Evolutionary conservation across 2,329 filamentous ascomycete genomes (phyloP).

Genomic region (Westerdykella aurantiaca): DNA sequence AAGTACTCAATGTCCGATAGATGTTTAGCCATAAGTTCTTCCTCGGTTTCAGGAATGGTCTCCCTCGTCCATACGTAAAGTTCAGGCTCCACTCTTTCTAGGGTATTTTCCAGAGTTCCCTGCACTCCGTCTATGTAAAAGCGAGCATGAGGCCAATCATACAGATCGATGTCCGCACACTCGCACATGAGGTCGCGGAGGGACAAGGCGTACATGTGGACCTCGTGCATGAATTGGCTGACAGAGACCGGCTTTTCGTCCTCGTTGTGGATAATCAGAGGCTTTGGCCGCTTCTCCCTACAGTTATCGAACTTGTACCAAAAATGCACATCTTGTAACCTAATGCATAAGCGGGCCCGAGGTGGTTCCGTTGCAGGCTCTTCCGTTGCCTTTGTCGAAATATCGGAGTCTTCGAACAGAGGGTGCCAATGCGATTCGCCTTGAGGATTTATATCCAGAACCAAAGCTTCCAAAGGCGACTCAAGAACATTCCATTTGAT

Average conservation of each 20-base stretch:
- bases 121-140: too few species aligned
- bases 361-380: not conserved
- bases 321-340: not conserved
- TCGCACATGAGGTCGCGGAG: too few species aligned
- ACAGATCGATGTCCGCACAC: too few species aligned
- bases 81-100: too few species aligned
- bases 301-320: not conserved
- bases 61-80: too few species aligned
- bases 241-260: not conserved
- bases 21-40: too few species aligned
- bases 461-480: not conserved
- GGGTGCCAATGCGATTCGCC: not conserved
- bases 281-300: not conserved
- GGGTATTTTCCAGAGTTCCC: too few species aligned
- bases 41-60: too few species aligned
- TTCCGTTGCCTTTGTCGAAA: not conserved
- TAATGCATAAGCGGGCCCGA: not conserved
- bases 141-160: too few species aligned
- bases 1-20: too few species aligned
- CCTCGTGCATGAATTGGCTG: not conserved
- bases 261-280: not conserved
- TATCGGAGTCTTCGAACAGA: not conserved
- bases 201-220: not conserved
- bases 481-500: conserved; percentile 18
- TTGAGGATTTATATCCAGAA: not conserved